A percentile compares a stretch with the other conserved stretches of the same genome.
phyloP scores from a whole-genome alignment of 2,329 filamentous ascomycete species.

The Cladosporium sp. region DNA sequence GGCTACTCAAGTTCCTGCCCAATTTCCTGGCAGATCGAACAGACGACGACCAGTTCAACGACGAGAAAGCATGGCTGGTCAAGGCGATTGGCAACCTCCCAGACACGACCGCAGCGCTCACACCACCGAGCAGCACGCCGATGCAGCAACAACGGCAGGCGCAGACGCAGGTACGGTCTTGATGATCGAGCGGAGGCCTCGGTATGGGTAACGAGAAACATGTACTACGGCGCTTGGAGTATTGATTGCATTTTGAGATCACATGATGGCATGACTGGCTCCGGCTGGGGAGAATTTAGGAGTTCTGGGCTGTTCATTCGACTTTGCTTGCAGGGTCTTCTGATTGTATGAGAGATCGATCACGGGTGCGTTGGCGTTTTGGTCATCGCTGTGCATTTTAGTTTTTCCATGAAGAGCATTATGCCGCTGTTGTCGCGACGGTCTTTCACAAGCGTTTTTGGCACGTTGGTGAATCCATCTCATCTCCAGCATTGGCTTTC shows the following conservation, averaged over 20 bases:
- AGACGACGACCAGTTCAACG: constrained; percentile 97
- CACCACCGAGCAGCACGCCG: constrained; percentile 21
- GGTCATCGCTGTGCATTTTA: not conserved
- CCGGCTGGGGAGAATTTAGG: not conserved
- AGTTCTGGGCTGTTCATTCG: not conserved
- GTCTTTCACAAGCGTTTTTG: not conserved
- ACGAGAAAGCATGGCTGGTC: constrained; percentile 95
- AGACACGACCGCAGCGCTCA: constrained; percentile 31
- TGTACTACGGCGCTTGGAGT: not conserved
- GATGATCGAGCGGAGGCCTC: not conserved
- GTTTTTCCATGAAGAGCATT: not conserved
- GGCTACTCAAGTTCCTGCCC: constrained; percentile 82
- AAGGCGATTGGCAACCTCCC: constrained; percentile 69
- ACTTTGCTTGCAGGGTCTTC: not conserved
- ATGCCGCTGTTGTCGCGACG: not conserved
- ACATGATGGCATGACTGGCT: constrained; percentile 6
- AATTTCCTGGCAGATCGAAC: constrained; percentile 92
- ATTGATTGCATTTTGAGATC: not conserved
- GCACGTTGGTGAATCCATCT: not conserved
- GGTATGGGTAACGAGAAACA: constrained; percentile 15
- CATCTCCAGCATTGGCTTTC: not conserved
- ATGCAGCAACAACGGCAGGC: constrained; percentile 18
- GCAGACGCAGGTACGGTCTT: constrained; percentile 17
- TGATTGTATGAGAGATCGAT: not conserved
- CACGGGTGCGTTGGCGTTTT: not conserved